Conservation (phyloP, 2,329 filamentous ascomycete genomes). For the Cercospora citrullina region DNA sequence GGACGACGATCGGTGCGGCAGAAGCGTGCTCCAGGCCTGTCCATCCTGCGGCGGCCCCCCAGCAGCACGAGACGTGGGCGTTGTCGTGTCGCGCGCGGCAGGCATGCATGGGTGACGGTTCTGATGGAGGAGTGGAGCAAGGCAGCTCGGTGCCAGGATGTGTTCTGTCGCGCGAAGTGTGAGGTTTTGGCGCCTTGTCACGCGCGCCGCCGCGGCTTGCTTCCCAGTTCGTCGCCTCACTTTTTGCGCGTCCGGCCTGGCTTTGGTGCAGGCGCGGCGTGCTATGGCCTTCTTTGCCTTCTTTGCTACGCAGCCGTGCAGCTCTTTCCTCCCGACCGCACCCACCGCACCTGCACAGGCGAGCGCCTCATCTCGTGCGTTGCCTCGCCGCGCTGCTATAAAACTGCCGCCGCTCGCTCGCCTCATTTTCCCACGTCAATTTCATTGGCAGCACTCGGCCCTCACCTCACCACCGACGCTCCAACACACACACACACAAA, state of each 20-base stretch:
- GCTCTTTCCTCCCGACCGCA: not conserved
- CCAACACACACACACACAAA: not conserved
- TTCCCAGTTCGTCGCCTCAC: not conserved
- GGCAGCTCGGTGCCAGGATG: not conserved
- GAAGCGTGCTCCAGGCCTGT: not conserved
- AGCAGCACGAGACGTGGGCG: not conserved
- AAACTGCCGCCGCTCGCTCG: not conserved
- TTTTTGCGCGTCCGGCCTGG: not conserved
- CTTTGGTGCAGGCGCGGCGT: not conserved
- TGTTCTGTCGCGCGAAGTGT: not conserved
- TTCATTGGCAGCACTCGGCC: not conserved
- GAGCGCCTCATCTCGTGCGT: not conserved
- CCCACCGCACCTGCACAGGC: not conserved
- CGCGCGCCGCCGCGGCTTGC: not conserved
- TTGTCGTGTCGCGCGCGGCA: not conserved
- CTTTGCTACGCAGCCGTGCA: not conserved
- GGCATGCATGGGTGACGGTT: not conserved
- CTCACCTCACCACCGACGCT: not conserved
- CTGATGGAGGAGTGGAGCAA: not conserved
- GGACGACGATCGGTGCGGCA: not conserved
- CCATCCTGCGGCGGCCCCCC: not conserved
- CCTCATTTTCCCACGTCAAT: not conserved
- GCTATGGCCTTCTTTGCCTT: not conserved
- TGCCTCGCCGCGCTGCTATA: not conserved
- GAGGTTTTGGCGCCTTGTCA: not conserved